Evolutionary conservation across 2,329 filamentous ascomycete genomes (phyloP), one percentile per base, ranked within the genome.

Genomic region (Stagonosporopsis vannaccii): DNA sequence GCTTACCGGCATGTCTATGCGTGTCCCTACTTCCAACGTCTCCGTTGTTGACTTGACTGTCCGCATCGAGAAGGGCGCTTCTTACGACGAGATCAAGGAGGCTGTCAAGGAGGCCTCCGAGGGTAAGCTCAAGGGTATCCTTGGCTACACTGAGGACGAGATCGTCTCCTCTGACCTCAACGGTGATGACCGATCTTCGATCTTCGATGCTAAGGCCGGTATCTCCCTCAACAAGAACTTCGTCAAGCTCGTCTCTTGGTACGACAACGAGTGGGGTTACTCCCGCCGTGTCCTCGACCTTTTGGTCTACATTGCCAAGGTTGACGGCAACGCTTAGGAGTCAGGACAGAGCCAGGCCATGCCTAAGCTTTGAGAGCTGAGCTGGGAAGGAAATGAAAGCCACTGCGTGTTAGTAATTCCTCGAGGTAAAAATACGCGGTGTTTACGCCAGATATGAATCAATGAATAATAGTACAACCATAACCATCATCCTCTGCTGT

Each of bases 201-300:
- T 98, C 87, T 97, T 99, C 82, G 95, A 99, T 80, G 93, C 92
- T 81, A 96, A 97, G 90, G 95, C 95, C 61, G 95, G 95, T 87
- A 98, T 99, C 82, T 90, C 93, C 68, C 90, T 99, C 74, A 99
- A 98, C 88, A 82, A 92, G 76, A 93, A 97, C 89, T 98, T 98
- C 80, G 88, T 97, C 87, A 99, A 99, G 90, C 87, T 99, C 63
- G 90, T 97, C 79, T 89, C 89, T 75, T 98, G 94, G 95, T 97
- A 97, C 84, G 92, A 97, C 87, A 98, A 98, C 87, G 94, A 98
- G 88, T 97, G 93, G 92, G 95, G 93, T 77, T 98, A 99, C 90
- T 96, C 91, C 81, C 93, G 93, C 84, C 95, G 80, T 79, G 80
- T 82, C 58, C 76, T 82, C 62, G 80, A 82, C 72, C 80, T 82